A percentile compares a stretch with the other conserved stretches of the same genome.
Conservation (phyloP, 78 protist genomes). For the Monosiga brevicollis region DNA sequence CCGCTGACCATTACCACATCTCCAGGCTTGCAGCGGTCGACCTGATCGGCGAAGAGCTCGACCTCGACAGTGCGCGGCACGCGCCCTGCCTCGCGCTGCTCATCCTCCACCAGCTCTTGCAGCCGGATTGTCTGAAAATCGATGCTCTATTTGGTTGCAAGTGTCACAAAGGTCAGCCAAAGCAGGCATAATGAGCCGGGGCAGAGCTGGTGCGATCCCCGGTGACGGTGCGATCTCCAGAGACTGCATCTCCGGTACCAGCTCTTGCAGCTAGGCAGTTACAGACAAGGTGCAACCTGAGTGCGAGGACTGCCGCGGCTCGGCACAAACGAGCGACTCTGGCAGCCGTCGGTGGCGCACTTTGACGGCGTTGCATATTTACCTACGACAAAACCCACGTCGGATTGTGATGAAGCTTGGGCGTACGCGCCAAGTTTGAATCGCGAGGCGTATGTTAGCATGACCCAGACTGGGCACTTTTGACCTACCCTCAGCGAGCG, state of each 20-base stretch:
- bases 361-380: constrained; percentile 6
- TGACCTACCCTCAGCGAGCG: too few species aligned
- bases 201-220: too few species aligned
- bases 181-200: too few species aligned
- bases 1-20: constrained; percentile 84
- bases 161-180: neutral
- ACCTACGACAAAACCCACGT: too few species aligned
- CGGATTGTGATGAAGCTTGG: too few species aligned
- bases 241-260: neutral
- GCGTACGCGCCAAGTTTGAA: too few species aligned
- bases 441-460: too few species aligned
- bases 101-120: constrained; percentile 68
- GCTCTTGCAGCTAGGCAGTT: neutral
- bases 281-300: neutral
- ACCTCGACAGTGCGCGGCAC: constrained; percentile 71
- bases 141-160: neutral
- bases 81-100: constrained; percentile 58
- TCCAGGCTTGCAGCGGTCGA: constrained; percentile 60
- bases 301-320: constrained; percentile 27
- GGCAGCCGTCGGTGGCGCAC: constrained; percentile 46
- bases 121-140: neutral
- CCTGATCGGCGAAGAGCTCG: constrained; percentile 8
- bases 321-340: constrained; percentile 41
- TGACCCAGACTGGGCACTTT: too few species aligned
- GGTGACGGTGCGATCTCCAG: neutral